A percentile compares a stretch with the other conserved stretches of the same genome.
Evolutionary conservation across 202 grass and related monocot species (phyloP).

Genomic region (Hordeum pubiflorum): DNA sequence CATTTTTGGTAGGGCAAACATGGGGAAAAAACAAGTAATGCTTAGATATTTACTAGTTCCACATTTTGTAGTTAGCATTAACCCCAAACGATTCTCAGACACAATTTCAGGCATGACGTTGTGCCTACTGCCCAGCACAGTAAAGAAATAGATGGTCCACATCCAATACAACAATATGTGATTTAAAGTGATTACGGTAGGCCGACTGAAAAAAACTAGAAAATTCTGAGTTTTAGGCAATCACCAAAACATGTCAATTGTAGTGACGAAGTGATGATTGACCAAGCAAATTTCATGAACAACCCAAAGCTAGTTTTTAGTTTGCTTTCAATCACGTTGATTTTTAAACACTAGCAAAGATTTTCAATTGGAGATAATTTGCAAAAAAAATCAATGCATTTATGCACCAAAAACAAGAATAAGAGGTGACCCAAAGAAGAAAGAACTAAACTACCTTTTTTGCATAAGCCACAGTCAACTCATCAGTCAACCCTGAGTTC

Average conservation of each 20-base stretch:
- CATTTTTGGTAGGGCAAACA: no score
- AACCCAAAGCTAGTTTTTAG: neutral
- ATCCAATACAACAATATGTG: neutral
- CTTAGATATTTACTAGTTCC: neutral
- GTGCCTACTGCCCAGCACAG: neutral
- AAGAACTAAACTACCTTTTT: neutral
- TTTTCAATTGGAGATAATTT: neutral
- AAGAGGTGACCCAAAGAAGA: neutral
- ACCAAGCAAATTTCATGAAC: neutral
- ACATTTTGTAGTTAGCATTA: neutral
- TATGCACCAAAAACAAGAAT: neutral
- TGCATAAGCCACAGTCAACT: neutral
- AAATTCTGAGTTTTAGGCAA: neutral
- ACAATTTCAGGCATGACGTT: neutral
- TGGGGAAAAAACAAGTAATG: neutral
- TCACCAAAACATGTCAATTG: neutral
- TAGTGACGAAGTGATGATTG: neutral
- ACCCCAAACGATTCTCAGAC: neutral
- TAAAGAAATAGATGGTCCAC: neutral
- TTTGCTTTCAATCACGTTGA: neutral
- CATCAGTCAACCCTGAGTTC: conserved; percentile 24
- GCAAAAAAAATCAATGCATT: neutral
- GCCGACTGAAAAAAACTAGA: neutral
- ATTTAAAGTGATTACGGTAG: neutral
- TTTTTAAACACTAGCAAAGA: neutral